Conservation (phyloP, 352 stramenopile species). For the Globisporangium heterothallicum region DNA sequence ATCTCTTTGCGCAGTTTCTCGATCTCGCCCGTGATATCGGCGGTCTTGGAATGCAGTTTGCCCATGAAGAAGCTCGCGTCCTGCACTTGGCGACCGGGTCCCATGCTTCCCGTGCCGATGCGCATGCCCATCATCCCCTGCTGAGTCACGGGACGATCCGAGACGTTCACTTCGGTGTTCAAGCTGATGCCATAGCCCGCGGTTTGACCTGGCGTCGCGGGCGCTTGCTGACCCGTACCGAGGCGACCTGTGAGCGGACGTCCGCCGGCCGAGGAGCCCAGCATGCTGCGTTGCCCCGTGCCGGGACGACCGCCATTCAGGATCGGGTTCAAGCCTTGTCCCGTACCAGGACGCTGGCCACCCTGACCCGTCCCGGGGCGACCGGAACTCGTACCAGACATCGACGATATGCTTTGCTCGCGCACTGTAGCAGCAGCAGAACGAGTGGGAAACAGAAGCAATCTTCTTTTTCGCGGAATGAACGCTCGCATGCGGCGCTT, state of each 20-base stretch:
- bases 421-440: neutral
- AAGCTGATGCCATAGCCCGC: conserved; percentile 73
- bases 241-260: conserved; percentile 52
- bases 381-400: conserved; percentile 50
- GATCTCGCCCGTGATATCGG: conserved; percentile 81
- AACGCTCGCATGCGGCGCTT: neutral
- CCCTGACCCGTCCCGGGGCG: conserved; percentile 46
- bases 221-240: conserved; percentile 45
- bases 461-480: neutral
- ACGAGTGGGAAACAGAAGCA: neutral
- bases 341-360: conserved; percentile 44
- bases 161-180: conserved; percentile 90
- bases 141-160: conserved; percentile 88
- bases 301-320: conserved; percentile 34
- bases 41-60: conserved; percentile 87
- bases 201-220: conserved; percentile 60
- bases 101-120: conserved; percentile 45
- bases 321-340: conserved; percentile 58
- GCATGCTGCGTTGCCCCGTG: conserved; percentile 42
- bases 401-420: neutral
- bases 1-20: conserved; percentile 76
- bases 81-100: conserved; percentile 77
- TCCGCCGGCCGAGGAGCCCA: conserved; percentile 43
- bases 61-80: conserved; percentile 89
- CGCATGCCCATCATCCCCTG: conserved; percentile 93